Evolutionary conservation across 768 basidiomycete genomes (phyloP).

Genomic region (Phanerochaete sordida): DNA sequence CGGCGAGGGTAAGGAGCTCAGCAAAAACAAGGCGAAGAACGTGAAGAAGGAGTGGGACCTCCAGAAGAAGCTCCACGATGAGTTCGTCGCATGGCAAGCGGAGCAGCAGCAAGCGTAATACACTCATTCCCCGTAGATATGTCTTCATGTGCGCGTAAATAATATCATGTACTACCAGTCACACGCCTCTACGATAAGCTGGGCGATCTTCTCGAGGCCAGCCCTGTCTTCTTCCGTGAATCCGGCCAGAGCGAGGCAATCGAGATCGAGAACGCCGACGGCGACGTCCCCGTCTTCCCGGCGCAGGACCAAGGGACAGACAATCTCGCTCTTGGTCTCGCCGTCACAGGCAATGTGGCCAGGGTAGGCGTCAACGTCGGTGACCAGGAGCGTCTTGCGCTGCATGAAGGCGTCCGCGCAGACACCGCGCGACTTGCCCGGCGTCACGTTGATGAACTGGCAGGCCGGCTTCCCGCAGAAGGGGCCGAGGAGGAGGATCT

Average conservation of each 20-base stretch:
- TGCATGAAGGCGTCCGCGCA: constrained; percentile 77
- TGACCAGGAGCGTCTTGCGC: constrained; percentile 58
- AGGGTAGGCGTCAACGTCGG: constrained; percentile 75
- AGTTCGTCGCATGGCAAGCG: constrained; percentile 56
- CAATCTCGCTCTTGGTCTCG: constrained; percentile 87
- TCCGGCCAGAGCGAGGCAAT: constrained; percentile 67
- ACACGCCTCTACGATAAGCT: constrained; percentile 57
- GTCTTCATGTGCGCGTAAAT: neutral
- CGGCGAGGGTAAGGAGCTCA: constrained; percentile 77
- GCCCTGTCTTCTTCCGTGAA: constrained; percentile 74
- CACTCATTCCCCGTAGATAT: neutral
- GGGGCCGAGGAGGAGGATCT: constrained; percentile 65
- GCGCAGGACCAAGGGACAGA: constrained; percentile 59
- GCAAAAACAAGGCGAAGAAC: constrained; percentile 79
- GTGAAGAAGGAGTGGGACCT: constrained; percentile 63
- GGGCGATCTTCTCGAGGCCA: constrained; percentile 74
- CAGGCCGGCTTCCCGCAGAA: constrained; percentile 94
- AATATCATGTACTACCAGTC: constrained; percentile 49
- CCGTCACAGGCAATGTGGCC: constrained; percentile 96
- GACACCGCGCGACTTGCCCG: constrained; percentile 64
- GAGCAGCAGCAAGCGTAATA: constrained; percentile 1
- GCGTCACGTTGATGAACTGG: constrained; percentile 64
- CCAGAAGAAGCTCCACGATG: constrained; percentile 80
- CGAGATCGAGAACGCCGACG: constrained; percentile 71
- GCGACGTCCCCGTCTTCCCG: constrained; percentile 13